phyloP scores from a whole-genome alignment of 495 filamentous ascomycete genomes.

The Aspergillus panamensis region DNA sequence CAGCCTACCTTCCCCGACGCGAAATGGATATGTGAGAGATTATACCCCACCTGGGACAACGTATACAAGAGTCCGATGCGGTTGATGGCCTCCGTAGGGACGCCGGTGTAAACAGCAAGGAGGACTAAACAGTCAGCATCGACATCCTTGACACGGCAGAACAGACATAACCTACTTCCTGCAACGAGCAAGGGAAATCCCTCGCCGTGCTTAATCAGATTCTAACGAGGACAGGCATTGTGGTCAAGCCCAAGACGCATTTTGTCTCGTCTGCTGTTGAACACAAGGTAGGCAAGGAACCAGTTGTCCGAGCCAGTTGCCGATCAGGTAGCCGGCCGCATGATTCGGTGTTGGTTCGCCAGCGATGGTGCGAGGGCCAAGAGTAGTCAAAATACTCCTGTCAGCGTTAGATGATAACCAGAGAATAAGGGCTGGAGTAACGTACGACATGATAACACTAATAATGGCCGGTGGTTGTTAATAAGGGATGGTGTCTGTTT shows the following conservation, averaged over 20 bases:
- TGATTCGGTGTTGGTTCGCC: constrained; percentile 29
- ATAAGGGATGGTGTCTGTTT: no score
- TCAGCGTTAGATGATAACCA: not conserved
- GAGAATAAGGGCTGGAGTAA: not conserved
- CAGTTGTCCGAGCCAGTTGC: constrained; percentile 54
- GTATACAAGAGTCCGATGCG: constrained; percentile 43
- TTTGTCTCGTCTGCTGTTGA: constrained; percentile 44
- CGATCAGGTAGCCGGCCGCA: constrained; percentile 38
- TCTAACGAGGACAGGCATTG: constrained; percentile 44
- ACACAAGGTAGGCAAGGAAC: constrained; percentile 42
- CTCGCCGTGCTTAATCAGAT: constrained; percentile 45
- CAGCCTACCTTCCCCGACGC: constrained; percentile 33
- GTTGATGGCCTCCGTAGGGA: constrained; percentile 40
- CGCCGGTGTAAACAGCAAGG: constrained; percentile 30
- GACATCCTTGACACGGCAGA: not conserved
- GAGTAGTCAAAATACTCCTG: constrained; percentile 25
- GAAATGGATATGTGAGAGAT: constrained; percentile 38
- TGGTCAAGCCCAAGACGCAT: constrained; percentile 45
- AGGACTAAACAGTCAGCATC: constrained; percentile 22
- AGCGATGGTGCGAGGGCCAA: constrained; percentile 27
- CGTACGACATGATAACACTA: constrained; percentile 14
- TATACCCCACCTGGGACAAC: constrained; percentile 39
- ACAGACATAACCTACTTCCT: constrained; percentile 27
- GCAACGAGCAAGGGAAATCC: constrained; percentile 46
- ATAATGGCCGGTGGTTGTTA: no score